Evolutionary conservation across 2,329 filamentous ascomycete genomes (phyloP).

Genomic region (Phialophora chinensis): DNA sequence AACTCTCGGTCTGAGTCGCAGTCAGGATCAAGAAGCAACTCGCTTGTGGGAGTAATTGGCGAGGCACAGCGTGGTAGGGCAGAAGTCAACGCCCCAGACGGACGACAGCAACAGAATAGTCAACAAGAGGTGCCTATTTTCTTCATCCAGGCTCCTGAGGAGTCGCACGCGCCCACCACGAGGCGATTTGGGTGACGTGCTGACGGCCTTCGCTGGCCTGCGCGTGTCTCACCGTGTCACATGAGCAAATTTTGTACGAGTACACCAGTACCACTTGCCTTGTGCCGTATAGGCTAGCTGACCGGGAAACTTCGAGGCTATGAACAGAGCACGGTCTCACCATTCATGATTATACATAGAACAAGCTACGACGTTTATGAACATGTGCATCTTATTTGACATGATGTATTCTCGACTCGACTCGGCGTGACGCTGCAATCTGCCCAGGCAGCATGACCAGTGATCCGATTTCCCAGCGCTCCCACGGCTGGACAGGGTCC

Average conservation of each 20-base stretch:
- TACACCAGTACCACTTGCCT: neutral
- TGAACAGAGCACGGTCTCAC: neutral
- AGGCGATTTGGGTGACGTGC: constrained; percentile 7
- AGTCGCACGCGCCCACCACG: constrained; percentile 6
- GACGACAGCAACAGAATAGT: neutral
- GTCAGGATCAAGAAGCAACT: constrained; percentile 20
- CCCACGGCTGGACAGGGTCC: neutral
- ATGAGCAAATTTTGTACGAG: neutral
- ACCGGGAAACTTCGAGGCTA: neutral
- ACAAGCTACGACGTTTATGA: neutral
- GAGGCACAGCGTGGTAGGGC: neutral
- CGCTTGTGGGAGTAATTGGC: constrained; percentile 4
- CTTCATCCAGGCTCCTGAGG: constrained; percentile 18
- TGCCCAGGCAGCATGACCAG: neutral
- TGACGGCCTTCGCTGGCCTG: neutral
- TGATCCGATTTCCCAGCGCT: neutral
- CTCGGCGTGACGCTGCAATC: too few species aligned
- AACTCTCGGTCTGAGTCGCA: constrained; percentile 1
- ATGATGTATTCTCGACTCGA: neutral
- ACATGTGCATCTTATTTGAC: neutral
- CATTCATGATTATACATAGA: neutral
- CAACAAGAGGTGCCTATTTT: constrained; percentile 20
- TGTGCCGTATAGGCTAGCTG: neutral
- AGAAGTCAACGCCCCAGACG: neutral
- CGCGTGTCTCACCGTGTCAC: neutral